Conservation (phyloP, 2,329 filamentous ascomycete species). For the Microcera coccophila region DNA sequence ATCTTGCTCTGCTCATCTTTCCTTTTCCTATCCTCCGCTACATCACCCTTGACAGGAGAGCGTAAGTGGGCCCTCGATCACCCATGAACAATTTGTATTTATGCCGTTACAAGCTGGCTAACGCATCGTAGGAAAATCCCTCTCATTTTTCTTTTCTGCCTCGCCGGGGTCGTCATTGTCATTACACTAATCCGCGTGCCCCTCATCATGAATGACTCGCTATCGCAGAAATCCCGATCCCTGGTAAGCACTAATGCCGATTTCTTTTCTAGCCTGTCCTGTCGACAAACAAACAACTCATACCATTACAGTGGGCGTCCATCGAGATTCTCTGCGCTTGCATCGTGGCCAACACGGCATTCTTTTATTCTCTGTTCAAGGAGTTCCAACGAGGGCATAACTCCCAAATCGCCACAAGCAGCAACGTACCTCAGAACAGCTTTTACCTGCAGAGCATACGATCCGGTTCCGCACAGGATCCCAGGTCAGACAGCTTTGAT, state of each 20-base stretch:
- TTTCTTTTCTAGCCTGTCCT: not conserved
- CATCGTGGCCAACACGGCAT: constrained; percentile 30
- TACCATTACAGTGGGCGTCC: constrained; percentile 27
- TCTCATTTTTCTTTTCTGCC: constrained; percentile 24
- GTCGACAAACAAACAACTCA: no score
- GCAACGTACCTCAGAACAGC: not conserved
- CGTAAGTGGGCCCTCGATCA: constrained; percentile 7
- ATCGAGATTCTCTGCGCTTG: constrained; percentile 33
- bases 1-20: constrained; percentile 28
- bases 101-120: no score
- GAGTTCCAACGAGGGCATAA: constrained; percentile 27
- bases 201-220: constrained; percentile 26
- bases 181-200: constrained; percentile 30
- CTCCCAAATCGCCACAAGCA: not conserved
- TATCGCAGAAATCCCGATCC: constrained; percentile 29
- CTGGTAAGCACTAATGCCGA: constrained; percentile 15
- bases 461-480: not conserved
- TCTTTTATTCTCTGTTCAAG: constrained; percentile 28
- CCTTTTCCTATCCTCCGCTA: constrained; percentile 29
- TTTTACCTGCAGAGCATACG: not conserved
- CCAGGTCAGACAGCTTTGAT: not conserved
- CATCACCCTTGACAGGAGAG: constrained; percentile 18
- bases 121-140: not conserved
- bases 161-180: constrained; percentile 25
- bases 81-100: no score